Percentiles rank a stretch among this genome's conserved stretches.
Conservation (phyloP, 495 filamentous ascomycete genomes). For the Aspergillus bertholletiae region DNA sequence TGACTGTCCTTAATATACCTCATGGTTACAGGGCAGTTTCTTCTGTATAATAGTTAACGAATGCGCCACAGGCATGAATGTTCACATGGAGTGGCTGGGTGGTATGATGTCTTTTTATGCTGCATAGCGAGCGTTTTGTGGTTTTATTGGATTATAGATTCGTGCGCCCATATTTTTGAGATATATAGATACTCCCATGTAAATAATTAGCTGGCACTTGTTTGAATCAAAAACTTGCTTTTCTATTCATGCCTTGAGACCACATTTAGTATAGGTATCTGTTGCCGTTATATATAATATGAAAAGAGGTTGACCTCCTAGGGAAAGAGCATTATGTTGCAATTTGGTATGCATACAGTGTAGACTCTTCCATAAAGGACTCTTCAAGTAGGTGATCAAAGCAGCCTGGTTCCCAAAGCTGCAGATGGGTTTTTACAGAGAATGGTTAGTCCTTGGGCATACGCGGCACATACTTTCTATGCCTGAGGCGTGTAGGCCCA, state of each 20-base stretch:
- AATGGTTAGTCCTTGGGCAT: no score
- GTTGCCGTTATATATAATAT: no score
- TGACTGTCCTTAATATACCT: background rate
- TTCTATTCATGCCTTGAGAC: no score
- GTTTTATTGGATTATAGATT: background rate
- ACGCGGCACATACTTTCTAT: slow-evolving; percentile 1
- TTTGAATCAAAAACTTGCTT: no score
- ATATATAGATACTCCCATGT: background rate
- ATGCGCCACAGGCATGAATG: background rate
- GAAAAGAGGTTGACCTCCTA: no score
- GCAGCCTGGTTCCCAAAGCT: no score
- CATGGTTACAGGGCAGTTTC: background rate
- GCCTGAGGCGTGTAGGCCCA: slow-evolving; percentile 25
- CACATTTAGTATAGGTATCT: no score
- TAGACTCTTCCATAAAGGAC: background rate
- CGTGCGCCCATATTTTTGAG: background rate
- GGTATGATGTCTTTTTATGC: background rate
- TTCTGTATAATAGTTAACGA: background rate
- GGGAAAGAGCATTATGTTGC: no score
- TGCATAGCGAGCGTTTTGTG: background rate
- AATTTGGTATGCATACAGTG: no score
- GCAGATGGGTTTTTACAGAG: no score
- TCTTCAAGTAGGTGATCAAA: no score
- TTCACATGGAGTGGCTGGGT: background rate
- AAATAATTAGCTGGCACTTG: no score